Conservation (phyloP, 495 filamentous ascomycete genomes). For the Bombardia bombarda region DNA sequence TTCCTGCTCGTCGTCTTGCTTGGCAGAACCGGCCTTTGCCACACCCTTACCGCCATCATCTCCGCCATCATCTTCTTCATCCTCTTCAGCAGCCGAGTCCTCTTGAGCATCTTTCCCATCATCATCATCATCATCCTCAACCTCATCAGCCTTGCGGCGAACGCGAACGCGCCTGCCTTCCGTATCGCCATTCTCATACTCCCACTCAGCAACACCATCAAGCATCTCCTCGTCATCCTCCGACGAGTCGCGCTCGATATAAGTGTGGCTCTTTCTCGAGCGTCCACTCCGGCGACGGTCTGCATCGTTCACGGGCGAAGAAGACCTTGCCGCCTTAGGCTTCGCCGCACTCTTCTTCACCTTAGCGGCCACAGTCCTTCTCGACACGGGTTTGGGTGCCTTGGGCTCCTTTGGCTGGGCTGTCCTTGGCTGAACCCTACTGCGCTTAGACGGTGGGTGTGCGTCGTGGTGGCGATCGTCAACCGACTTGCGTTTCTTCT, state of each 20-base stretch:
- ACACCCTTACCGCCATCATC: too few species aligned
- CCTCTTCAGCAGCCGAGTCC: not conserved
- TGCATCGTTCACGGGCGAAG: conserved; percentile 22
- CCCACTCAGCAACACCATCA: conserved; percentile 47
- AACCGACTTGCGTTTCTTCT: conserved; percentile 40
- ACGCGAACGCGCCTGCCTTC: too few species aligned
- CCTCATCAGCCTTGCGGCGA: conserved; percentile 1
- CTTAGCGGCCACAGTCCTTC: not conserved
- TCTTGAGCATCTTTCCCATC: not conserved
- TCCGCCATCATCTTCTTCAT: conserved; percentile 7
- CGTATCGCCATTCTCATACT: conserved; percentile 30
- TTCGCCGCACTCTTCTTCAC: conserved; percentile 6
- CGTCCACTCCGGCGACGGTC: conserved; percentile 47
- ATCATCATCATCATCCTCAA: conserved; percentile 8
- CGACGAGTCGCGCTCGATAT: conserved; percentile 43
- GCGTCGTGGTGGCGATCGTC: conserved; percentile 29
- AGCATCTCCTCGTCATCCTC: conserved; percentile 52
- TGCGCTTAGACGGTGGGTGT: conserved; percentile 25
- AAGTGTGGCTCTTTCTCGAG: conserved; percentile 29
- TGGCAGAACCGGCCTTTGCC: conserved; percentile 1
- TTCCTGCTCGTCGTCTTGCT: conserved; percentile 6
- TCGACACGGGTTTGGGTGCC: not conserved
- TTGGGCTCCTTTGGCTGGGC: conserved; percentile 13
- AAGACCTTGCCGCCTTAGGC: conserved; percentile 19
- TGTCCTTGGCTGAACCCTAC: conserved; percentile 20